These are phyloP conservation scores for Terfezia claveryi DNA, from an alignment of 495 filamentous ascomycete species.

Conservation along the genomic window DNA sequence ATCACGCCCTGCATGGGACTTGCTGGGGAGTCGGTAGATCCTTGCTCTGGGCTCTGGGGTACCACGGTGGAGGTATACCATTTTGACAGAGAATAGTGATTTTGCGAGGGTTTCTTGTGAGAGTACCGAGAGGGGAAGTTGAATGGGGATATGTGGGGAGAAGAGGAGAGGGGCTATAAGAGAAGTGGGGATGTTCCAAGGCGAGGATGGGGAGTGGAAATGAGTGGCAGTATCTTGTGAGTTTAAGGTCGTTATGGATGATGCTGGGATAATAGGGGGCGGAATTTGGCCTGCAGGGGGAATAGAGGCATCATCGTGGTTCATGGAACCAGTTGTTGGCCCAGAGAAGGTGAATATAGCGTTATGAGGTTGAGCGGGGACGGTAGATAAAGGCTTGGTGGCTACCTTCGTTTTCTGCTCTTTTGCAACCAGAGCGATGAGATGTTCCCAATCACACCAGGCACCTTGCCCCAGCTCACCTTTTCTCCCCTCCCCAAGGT, in stretches of 20 bases:
- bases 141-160: slow-evolving; percentile 4
- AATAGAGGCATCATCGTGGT: slow-evolving; percentile 3
- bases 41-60: slow-evolving; percentile 39
- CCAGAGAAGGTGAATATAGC: not conserved
- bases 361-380: not conserved
- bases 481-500: slow-evolving; percentile 44
- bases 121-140: slow-evolving; percentile 1
- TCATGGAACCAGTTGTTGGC: slow-evolving; percentile 6
- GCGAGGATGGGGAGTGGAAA: slow-evolving; percentile 9
- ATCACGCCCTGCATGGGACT: no score
- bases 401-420: not conserved
- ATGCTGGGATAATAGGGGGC: slow-evolving; percentile 11
- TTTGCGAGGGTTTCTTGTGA: slow-evolving; percentile 8
- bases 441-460: slow-evolving; percentile 67
- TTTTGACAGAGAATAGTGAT: slow-evolving; percentile 33
- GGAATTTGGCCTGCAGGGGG: not conserved
- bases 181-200: slow-evolving; percentile 14
- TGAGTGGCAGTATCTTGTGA: slow-evolving; percentile 8
- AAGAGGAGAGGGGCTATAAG: slow-evolving; percentile 4
- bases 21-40: slow-evolving; percentile 44
- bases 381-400: no score
- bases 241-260: slow-evolving; percentile 16
- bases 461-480: slow-evolving; percentile 71
- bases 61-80: slow-evolving; percentile 38
- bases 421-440: slow-evolving; percentile 22